Percentiles rank a stretch among this genome's conserved stretches.
These are phyloP conservation scores for Zanthoxylum bungeanum DNA, from an alignment of 345 rosid species.

Conservation along the genomic window DNA sequence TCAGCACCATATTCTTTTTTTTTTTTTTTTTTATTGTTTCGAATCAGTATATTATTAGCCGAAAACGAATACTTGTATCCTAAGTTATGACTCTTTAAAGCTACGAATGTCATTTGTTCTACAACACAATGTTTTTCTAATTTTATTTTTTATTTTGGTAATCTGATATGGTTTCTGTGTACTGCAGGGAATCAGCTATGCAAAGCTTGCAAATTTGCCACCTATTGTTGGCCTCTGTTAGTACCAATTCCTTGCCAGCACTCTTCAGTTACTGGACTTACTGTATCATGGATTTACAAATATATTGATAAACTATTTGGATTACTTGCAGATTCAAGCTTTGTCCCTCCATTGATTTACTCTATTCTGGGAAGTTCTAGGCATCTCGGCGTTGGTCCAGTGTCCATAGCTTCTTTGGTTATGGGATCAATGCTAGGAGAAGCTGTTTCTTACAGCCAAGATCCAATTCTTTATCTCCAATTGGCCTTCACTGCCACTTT, in stretches of 20 bases:
- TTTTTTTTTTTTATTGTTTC: too few species aligned
- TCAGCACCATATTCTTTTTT: too few species aligned
- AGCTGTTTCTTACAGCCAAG: constrained; percentile 56
- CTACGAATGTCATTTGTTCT: too few species aligned
- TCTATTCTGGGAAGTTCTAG: constrained; percentile 87
- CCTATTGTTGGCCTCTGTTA: constrained; percentile 91
- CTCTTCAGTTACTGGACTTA: background rate
- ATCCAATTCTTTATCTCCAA: constrained; percentile 68
- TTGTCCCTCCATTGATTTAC: constrained; percentile 92
- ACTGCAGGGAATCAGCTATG: constrained; percentile 96
- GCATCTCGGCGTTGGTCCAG: constrained; percentile 95
- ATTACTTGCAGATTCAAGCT: constrained; percentile 85
- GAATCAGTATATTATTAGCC: too few species aligned
- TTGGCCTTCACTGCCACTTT: constrained; percentile 95
- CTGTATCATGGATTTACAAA: background rate
- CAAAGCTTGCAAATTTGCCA: constrained; percentile 95
- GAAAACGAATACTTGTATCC: too few species aligned
- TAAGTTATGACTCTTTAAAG: too few species aligned
- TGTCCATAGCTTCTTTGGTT: constrained; percentile 91
- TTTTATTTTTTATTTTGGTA: background rate
- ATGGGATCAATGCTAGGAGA: constrained; percentile 96
- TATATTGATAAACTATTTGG: background rate
- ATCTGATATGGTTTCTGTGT: constrained; percentile 15
- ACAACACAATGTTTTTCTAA: too few species aligned
- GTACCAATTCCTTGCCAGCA: constrained; percentile 23